These are phyloP conservation scores for Solanum appendiculatum DNA, from an alignment of 257 asterid genomes.

Conservation along the genomic window DNA sequence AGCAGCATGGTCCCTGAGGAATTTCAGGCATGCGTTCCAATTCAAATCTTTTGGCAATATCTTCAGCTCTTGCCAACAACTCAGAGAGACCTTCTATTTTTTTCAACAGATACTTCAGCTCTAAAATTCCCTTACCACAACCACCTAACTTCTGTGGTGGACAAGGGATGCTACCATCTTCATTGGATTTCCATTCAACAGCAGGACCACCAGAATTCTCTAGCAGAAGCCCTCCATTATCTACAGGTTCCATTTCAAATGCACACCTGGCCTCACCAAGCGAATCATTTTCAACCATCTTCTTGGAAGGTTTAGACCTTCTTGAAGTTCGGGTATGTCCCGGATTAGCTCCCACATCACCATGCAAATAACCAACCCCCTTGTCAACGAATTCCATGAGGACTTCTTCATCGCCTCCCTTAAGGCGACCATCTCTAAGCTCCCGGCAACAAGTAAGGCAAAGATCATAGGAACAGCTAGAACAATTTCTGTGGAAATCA, in stretches of 20 bases:
- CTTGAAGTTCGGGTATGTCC: background rate
- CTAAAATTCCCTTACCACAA: slow-evolving; percentile 31
- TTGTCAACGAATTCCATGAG: slow-evolving; percentile 8
- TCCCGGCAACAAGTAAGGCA: slow-evolving; percentile 83
- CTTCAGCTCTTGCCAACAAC: slow-evolving; percentile 32
- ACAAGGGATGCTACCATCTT: slow-evolving; percentile 38
- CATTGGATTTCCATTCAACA: slow-evolving; percentile 28
- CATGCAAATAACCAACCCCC: slow-evolving; percentile 41
- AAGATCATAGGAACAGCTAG: slow-evolving; percentile 61
- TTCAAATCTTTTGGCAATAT: background rate
- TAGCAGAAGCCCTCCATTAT: background rate
- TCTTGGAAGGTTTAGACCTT: background rate
- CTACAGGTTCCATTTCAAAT: background rate
- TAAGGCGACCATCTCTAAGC: slow-evolving; percentile 53
- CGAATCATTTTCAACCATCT: background rate
- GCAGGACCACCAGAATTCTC: background rate
- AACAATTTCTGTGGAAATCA: slow-evolving; percentile 76
- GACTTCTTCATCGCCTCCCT: slow-evolving; percentile 29
- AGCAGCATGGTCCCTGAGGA: slow-evolving; percentile 19
- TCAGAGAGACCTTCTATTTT: slow-evolving; percentile 17
- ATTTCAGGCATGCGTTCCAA: slow-evolving; percentile 8
- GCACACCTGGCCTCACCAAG: background rate
- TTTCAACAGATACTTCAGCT: slow-evolving; percentile 21
- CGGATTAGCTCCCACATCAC: too few species aligned
- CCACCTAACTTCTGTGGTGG: slow-evolving; percentile 34